Conservation (phyloP, 75 land plant species). For the Pinus taeda region DNA sequence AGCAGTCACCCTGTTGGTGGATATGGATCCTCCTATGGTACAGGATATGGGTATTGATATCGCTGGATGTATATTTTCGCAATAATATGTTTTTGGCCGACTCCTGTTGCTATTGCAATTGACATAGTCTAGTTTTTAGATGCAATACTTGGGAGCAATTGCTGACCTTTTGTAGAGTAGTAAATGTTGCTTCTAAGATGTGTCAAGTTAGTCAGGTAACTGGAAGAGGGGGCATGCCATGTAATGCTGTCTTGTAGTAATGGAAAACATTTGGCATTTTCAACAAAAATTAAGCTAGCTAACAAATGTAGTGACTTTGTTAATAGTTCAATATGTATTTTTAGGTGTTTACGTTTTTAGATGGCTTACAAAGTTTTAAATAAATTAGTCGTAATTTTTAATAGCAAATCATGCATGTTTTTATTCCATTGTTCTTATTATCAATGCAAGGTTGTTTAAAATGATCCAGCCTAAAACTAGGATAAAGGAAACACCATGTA, state of each 20-base stretch:
- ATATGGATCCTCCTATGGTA: conserved; percentile 46
- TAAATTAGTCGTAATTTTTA: too few species aligned
- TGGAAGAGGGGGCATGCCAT: not conserved
- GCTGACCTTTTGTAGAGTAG: not conserved
- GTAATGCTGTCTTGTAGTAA: conserved; percentile 5
- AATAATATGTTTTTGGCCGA: not conserved
- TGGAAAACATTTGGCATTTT: not conserved
- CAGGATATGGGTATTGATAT: conserved; percentile 30
- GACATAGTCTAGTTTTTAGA: not conserved
- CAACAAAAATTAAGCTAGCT: too few species aligned
- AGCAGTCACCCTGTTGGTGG: conserved; percentile 33
- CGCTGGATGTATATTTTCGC: not conserved
- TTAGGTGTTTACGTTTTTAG: too few species aligned
- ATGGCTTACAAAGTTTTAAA: too few species aligned
- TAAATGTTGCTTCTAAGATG: conserved; percentile 4
- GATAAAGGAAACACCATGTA: too few species aligned
- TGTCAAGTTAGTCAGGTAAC: not conserved
- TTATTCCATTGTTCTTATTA: too few species aligned
- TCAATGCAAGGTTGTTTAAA: too few species aligned
- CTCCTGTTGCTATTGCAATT: not conserved
- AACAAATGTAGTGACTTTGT: too few species aligned
- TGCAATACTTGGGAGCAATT: not conserved
- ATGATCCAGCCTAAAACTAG: too few species aligned
- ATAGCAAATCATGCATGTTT: too few species aligned
- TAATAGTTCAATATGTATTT: too few species aligned